Conservation (phyloP, 371 early-diverging fungal species). For the Fennellomyces sp. region DNA sequence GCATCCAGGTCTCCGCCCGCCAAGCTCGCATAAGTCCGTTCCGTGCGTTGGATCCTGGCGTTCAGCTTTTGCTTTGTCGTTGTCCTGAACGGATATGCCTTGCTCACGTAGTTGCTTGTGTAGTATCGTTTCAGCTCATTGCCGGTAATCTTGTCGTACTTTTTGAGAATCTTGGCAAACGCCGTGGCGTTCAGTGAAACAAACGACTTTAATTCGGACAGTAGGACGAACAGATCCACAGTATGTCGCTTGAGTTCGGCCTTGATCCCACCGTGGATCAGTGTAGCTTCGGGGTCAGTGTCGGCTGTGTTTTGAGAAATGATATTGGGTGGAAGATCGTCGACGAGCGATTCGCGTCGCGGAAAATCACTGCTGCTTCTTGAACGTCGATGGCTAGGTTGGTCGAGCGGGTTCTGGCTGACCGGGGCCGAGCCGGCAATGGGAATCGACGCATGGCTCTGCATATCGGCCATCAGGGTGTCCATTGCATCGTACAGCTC, state of each 20-base stretch:
- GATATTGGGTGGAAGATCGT: constrained; percentile 45
- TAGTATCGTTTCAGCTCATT: constrained; percentile 60
- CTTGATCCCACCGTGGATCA: not conserved
- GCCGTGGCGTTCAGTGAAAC: constrained; percentile 93
- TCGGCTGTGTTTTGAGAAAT: constrained; percentile 34
- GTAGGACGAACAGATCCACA: constrained; percentile 74
- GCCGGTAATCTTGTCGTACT: constrained; percentile 91
- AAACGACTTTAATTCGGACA: constrained; percentile 89
- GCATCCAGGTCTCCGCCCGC: constrained; percentile 54
- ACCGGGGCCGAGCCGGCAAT: not conserved
- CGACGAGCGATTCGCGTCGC: constrained; percentile 16
- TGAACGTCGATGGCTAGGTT: not conserved
- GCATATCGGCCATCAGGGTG: constrained; percentile 27
- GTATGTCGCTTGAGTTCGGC: constrained; percentile 39
- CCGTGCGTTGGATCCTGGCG: constrained; percentile 60
- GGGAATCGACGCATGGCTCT: constrained; percentile 21
- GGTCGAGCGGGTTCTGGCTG: not conserved
- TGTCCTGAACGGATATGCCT: constrained; percentile 70
- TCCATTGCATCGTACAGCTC: constrained; percentile 75
- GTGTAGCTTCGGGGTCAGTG: constrained; percentile 21
- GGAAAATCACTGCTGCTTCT: constrained; percentile 3
- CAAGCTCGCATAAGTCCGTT: constrained; percentile 61
- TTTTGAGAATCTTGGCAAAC: constrained; percentile 95
- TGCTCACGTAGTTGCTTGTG: constrained; percentile 47
- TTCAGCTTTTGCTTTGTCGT: constrained; percentile 61